These are phyloP conservation scores for Phylloporus scabripes DNA, from an alignment of 768 basidiomycete genomes.

Conservation along the genomic window DNA sequence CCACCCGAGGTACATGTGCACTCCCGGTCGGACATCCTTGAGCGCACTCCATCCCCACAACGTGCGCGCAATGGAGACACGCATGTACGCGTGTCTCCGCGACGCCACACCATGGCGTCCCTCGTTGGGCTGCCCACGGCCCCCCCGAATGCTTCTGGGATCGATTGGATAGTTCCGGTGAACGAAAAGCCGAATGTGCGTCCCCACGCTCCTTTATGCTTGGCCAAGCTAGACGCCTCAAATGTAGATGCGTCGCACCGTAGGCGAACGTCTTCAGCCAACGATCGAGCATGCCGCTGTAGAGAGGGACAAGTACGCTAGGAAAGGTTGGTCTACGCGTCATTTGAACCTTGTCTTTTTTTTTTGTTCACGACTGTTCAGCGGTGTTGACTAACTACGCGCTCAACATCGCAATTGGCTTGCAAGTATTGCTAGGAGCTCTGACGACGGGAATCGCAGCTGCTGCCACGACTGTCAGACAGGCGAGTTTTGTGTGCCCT, in stretches of 20 bases:
- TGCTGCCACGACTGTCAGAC: slow-evolving; percentile 34
- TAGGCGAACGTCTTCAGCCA: slow-evolving; percentile 49
- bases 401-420: slow-evolving; percentile 47
- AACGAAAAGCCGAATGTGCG: slow-evolving; percentile 19
- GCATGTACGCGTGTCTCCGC: slow-evolving; percentile 10
- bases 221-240: neutral
- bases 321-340: slow-evolving; percentile 38
- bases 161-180: slow-evolving; percentile 28
- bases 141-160: neutral
- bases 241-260: slow-evolving; percentile 30
- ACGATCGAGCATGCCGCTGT: slow-evolving; percentile 45
- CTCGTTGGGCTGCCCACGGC: neutral
- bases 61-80: slow-evolving; percentile 9
- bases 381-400: slow-evolving; percentile 28
- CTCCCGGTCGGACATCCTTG: slow-evolving; percentile 3
- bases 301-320: slow-evolving; percentile 43
- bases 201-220: neutral
- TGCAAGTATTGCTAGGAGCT: slow-evolving; percentile 61
- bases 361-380: too few relatives aligned
- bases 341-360: too few relatives aligned
- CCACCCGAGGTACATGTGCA: neutral
- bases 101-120: slow-evolving; percentile 5
- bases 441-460: slow-evolving; percentile 63
- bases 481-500: slow-evolving; percentile 29
- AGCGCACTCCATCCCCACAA: slow-evolving; percentile 1